A percentile compares a stretch with the other conserved stretches of the same genome.
These are phyloP conservation scores for Pythium biforme DNA, from an alignment of 352 stramenopile species.

Conservation along the genomic window DNA sequence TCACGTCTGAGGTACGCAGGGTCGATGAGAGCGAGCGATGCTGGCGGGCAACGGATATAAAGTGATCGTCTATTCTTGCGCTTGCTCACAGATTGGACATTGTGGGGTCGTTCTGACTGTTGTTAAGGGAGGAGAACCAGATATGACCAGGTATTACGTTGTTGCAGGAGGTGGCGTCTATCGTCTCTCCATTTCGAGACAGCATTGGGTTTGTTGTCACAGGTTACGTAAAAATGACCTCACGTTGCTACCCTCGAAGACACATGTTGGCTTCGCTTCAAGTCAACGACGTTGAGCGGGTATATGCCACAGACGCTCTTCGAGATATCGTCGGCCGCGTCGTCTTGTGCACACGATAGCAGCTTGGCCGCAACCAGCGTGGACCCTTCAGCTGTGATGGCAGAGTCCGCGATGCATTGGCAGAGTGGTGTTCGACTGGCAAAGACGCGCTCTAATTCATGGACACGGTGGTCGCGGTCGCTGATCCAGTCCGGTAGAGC, in stretches of 20 bases:
- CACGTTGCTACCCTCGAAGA: not conserved
- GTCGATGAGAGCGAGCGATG: not conserved
- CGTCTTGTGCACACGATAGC: not conserved
- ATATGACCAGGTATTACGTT: not conserved
- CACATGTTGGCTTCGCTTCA: not conserved
- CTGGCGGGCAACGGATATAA: not conserved
- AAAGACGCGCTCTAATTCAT: not conserved
- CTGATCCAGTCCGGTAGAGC: constrained; percentile 8
- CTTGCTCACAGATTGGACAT: not conserved
- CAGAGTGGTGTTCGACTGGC: constrained; percentile 10
- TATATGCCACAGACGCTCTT: constrained; percentile 7
- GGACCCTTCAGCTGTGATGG: not conserved
- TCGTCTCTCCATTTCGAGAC: too few relatives aligned
- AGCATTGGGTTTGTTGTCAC: not conserved
- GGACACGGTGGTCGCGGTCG: not conserved
- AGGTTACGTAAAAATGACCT: not conserved
- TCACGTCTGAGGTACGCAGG: not conserved
- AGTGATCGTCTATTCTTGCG: not conserved
- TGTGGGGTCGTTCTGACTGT: too few relatives aligned
- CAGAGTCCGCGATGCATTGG: not conserved
- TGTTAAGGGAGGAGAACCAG: too few relatives aligned
- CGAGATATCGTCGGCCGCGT: not conserved
- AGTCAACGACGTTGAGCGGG: constrained; percentile 2
- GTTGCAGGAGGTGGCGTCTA: too few relatives aligned
- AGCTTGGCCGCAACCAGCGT: not conserved